Evolutionary conservation across 179 eudicot genomes (phyloP), one percentile per base, ranked within the genome.

Genomic region (Vitellaria paradoxa): DNA sequence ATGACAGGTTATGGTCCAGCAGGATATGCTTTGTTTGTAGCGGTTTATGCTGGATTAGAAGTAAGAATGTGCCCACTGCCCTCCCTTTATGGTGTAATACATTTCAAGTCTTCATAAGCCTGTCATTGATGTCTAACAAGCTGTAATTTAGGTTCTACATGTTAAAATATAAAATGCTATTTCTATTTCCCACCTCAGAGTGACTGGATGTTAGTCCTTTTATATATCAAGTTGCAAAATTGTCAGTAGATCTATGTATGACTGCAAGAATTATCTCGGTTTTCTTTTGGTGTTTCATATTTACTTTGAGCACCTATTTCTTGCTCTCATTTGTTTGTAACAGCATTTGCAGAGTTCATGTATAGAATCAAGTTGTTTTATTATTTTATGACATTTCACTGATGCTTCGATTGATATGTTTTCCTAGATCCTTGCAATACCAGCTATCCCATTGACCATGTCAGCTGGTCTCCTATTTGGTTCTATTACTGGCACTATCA

Each of bases 381-480:
- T 8, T 11, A 21, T 64, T 64, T 76, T 15, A 47, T 77, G 68
- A 50, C 47, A 64, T 37, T 37, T 70, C 14, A 73, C 77, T 79
- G 73, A 73, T 66, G 12, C 52, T 47, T 49, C 64, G 26, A 71
- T 37, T 40, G 15, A 15, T 63, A 53, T 76, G 37, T 15, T 73
- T n/a, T 78, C 56, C 23, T 70, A 91, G 99, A 88, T 96, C 70
- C 97, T 96, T 85, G 99, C 99, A 80, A 85, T 96, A 83, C 99
- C 99, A 66, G 99, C 99, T 68, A 84, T 96, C 77, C 99, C 99
- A 21, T 84, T 96, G 91, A 96, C 99, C 23, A 88, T 96, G 97
- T 93, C 99, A 71, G 99, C 99, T 65, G 99, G 99, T 75, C 93
- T 96, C 77, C 90, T 96, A 55, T 96, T 96, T 82, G 99, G 99